phyloP scores from a whole-genome alignment of 1,284 basidiomycete species.

The Golubevia pallescens region DNA sequence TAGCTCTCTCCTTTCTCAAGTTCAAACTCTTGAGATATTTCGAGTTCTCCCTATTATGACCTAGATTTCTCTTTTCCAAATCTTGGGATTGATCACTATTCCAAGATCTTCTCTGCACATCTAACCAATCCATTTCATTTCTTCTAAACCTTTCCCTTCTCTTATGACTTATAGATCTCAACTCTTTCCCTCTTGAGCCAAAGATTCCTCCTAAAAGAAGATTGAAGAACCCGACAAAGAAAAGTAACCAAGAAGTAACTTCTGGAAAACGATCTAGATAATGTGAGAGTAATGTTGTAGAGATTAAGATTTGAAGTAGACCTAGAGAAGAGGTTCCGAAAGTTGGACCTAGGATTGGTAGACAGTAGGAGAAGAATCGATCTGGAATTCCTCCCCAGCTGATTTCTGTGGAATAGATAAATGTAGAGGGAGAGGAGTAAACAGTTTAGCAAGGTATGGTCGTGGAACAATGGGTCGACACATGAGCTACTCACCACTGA shows the following conservation, averaged over 20 bases:
- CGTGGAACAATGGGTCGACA: too few relatives aligned
- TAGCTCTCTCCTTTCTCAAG: too few relatives aligned
- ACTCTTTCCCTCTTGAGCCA: too few relatives aligned
- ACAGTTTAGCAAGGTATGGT: background rate
- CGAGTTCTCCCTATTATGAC: too few relatives aligned
- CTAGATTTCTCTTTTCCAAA: too few relatives aligned
- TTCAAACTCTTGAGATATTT: too few relatives aligned
- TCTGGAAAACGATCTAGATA: conserved; percentile 16
- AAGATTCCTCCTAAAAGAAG: background rate
- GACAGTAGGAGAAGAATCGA: conserved; percentile 24
- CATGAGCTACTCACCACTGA: conserved; percentile 7
- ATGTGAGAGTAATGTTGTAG: conserved; percentile 6
- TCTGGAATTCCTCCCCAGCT: conserved; percentile 22
- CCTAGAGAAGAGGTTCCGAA: conserved; percentile 36
- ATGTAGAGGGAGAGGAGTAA: background rate
- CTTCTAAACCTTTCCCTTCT: too few relatives aligned
- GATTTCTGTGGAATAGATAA: conserved; percentile 14
- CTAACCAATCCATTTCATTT: too few relatives aligned
- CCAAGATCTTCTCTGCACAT: too few relatives aligned
- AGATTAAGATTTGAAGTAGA: conserved; percentile 23
- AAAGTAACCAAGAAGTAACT: conserved; percentile 20
- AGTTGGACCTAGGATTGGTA: conserved; percentile 33
- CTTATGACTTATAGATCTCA: too few relatives aligned
- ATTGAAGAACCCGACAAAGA: conserved; percentile 18
- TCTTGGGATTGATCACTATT: too few relatives aligned